A percentile compares a stretch with the other conserved stretches of the same genome.
phyloP scores from a whole-genome alignment of 371 early-diverging fungal genomes.

The Phascolomyces articulosus region DNA sequence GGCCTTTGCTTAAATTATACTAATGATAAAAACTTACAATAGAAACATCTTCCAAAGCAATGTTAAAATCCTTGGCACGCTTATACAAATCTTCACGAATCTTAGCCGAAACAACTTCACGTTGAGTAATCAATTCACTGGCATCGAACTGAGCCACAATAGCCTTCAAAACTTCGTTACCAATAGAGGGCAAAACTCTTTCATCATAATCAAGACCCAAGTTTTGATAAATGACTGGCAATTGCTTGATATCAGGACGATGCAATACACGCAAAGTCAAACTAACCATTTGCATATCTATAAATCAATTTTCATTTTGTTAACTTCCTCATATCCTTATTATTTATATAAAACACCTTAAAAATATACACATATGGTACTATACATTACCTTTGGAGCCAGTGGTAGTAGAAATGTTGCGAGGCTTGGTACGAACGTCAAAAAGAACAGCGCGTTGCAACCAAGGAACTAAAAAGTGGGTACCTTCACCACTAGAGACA shows the following conservation, averaged over 20 bases:
- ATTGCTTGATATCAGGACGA: slow-evolving; percentile 80
- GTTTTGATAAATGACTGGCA: slow-evolving; percentile 88
- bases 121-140: slow-evolving; percentile 96
- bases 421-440: slow-evolving; percentile 93
- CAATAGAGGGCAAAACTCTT: slow-evolving; percentile 96
- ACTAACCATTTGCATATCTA: slow-evolving; percentile 90
- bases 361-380: too few relatives aligned
- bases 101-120: slow-evolving; percentile 93
- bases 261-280: slow-evolving; percentile 95
- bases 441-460: slow-evolving; percentile 79
- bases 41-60: slow-evolving; percentile 97
- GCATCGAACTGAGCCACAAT: slow-evolving; percentile 99
- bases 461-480: slow-evolving; percentile 97
- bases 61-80: slow-evolving; percentile 94
- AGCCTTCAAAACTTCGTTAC: slow-evolving; percentile 98
- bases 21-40: slow-evolving; percentile 64
- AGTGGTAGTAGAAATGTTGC: slow-evolving; percentile 96
- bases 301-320: too few relatives aligned
- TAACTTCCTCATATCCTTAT: too few relatives aligned
- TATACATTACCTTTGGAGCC: slow-evolving; percentile 58
- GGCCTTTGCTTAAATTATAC: too few relatives aligned
- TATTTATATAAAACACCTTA: too few relatives aligned
- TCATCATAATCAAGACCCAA: slow-evolving; percentile 97
- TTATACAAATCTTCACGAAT: slow-evolving; percentile 94
- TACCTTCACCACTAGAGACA: slow-evolving; percentile 87